Base-by-base conservation (phyloP, 805 yeast species). In the Ogataea ganodermae region DNA sequence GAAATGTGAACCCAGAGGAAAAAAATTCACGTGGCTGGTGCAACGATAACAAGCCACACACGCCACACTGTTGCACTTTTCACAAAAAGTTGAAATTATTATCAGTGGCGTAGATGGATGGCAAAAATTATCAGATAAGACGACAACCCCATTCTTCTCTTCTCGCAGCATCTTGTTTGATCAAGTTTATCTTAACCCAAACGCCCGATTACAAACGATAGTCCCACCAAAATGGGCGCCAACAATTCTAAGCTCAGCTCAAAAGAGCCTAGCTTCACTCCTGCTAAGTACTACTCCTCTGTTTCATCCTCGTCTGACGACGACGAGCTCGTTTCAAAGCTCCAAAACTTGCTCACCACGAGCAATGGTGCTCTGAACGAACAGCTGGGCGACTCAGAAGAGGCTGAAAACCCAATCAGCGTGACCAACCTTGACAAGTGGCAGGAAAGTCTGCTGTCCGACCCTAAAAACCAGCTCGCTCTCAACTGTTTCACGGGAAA, bases 401-500 rank as follows among this genome's bases (percentile, higher is more conserved):
- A 46, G 8, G 43, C 44, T 9, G 16, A 21, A 10, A 50, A 58
- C 36, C 74, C 79, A 13, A 61, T 74, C 32, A 51, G 63, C 12
- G 52, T 60, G 5, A 51, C 57, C 12, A 57, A 67, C 31, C 67
- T 79, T 35, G 49, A 54, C 10, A 50, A 59, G 3, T 81, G 85
- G 85, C 76, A 78, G 53, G 46, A 63, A 1, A 69, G 68, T 1
- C 66, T 81, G 42, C 53, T 69, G 6, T 49, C 74, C 3, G 76
- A 75, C 53, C 73, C 76, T 5, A 79, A 79, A 58, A 80, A 80
- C 59, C 60, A 63, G 47, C 65, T 81, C 46, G 81, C 81, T 6
- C 74, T 80, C 52, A 76, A 75, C 52, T 82, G 83, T 1, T 68
- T 81, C 56, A 72, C 80, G 2, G 73, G 73, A 18, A 74, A 74